These are phyloP conservation scores for Colletotrichum sp. DNA, from an alignment of 2,329 filamentous ascomycete genomes.

Conservation along the genomic window DNA sequence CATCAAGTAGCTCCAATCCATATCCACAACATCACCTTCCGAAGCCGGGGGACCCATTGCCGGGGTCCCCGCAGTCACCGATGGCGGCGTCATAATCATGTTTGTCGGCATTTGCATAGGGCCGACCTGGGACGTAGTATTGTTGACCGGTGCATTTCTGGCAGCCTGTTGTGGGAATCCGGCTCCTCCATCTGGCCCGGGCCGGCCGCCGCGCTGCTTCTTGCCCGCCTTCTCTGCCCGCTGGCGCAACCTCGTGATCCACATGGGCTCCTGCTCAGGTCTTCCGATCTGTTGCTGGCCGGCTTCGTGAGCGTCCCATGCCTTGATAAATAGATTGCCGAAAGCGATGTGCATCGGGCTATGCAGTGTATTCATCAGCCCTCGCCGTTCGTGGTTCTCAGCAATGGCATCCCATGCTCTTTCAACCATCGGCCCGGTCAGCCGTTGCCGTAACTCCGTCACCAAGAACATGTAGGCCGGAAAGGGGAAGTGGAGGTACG, in stretches of 20 bases:
- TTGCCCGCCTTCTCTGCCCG: slow-evolving; percentile 40
- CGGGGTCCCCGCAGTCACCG: slow-evolving; percentile 24
- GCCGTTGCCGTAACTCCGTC: slow-evolving; percentile 57
- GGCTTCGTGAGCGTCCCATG: slow-evolving; percentile 63
- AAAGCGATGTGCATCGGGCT: slow-evolving; percentile 65
- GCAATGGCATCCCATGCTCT: slow-evolving; percentile 63
- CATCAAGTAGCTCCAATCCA: slow-evolving; percentile 57
- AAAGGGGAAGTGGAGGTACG: slow-evolving; percentile 63
- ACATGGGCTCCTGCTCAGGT: slow-evolving; percentile 45
- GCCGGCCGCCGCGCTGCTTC: slow-evolving; percentile 17
- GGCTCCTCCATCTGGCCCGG: background rate
- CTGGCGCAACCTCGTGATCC: slow-evolving; percentile 54
- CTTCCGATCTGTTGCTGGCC: slow-evolving; percentile 50
- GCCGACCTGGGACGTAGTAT: slow-evolving; percentile 22
- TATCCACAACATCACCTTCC: slow-evolving; percentile 37
- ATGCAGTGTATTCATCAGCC: slow-evolving; percentile 52
- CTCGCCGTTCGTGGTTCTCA: slow-evolving; percentile 58
- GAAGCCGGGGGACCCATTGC: slow-evolving; percentile 22
- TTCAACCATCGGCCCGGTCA: slow-evolving; percentile 60
- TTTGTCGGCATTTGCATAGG: slow-evolving; percentile 26
- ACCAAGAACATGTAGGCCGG: slow-evolving; percentile 66
- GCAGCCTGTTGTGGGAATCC: slow-evolving; percentile 23
- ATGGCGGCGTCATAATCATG: slow-evolving; percentile 36
- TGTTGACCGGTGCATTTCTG: slow-evolving; percentile 29
- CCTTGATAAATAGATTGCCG: slow-evolving; percentile 62